A percentile compares a stretch with the other conserved stretches of the same genome.
Evolutionary conservation across 2,329 filamentous ascomycete genomes (phyloP).

Genomic region (Exophiala sp.): DNA sequence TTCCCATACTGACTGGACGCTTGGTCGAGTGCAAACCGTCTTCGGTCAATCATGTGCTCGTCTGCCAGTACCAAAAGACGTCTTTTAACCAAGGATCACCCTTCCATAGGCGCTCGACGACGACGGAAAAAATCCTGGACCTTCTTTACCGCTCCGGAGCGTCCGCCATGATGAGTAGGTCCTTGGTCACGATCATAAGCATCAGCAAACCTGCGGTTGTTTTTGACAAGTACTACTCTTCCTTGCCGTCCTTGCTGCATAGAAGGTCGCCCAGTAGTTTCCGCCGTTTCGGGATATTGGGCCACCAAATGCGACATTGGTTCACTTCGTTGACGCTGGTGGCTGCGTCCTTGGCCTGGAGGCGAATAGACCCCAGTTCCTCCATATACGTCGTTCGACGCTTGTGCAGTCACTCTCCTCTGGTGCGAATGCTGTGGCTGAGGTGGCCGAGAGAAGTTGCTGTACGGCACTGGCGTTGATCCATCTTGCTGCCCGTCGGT

Average conservation of each 20-base stretch:
- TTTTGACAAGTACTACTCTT: conserved; percentile 68
- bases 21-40: neutral
- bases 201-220: conserved; percentile 77
- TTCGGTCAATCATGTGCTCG: neutral
- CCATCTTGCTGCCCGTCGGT: conserved; percentile 26
- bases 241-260: conserved; percentile 39
- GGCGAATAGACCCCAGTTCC: conserved; percentile 27
- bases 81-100: conserved; percentile 13
- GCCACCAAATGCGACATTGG: conserved; percentile 27
- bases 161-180: conserved; percentile 64
- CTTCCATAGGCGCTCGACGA: conserved; percentile 25
- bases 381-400: conserved; percentile 27
- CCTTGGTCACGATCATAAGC: conserved; percentile 69
- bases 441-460: conserved; percentile 27
- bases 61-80: conserved; percentile 3
- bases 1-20: conserved; percentile 5
- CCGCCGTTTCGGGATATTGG: conserved; percentile 39
- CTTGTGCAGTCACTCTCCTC: conserved; percentile 4
- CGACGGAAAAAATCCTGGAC: conserved; percentile 98
- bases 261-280: conserved; percentile 34
- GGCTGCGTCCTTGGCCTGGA: conserved; percentile 20
- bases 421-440: conserved; percentile 24
- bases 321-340: conserved; percentile 37
- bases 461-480: conserved; percentile 15
- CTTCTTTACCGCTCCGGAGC: conserved; percentile 76